These are phyloP conservation scores for Trichophyton schoenleinii DNA, from an alignment of 2,329 filamentous ascomycete genomes.

Conservation along the genomic window DNA sequence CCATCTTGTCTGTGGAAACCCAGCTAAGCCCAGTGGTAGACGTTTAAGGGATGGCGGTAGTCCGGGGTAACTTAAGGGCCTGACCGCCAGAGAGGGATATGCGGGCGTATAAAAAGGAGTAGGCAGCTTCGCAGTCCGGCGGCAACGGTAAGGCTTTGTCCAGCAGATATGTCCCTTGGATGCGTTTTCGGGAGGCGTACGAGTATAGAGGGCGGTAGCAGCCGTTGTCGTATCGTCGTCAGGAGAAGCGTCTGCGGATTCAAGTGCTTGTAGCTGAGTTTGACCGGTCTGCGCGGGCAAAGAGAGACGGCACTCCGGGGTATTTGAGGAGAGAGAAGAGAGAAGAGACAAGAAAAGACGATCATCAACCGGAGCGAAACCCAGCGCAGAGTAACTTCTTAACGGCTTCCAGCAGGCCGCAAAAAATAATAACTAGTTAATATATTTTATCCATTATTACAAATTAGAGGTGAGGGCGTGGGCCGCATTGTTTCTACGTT, in stretches of 20 bases:
- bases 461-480: neutral
- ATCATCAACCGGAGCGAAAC: neutral
- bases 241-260: neutral
- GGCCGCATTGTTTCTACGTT: neutral
- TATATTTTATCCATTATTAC: neutral
- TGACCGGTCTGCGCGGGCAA: neutral
- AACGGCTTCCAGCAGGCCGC: neutral
- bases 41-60: neutral
- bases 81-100: neutral
- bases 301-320: neutral
- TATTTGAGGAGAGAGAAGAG: neutral
- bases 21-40: neutral
- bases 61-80: neutral
- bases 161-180: neutral
- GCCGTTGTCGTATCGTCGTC: neutral
- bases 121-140: neutral
- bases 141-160: neutral
- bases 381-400: neutral
- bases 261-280: no score
- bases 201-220: neutral
- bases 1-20: slow-evolving; percentile 31
- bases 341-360: neutral
- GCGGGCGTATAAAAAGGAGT: neutral
- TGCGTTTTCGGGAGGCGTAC: neutral
- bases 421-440: neutral